These are phyloP conservation scores for Acacia concinna DNA, from an alignment of 331 rosid genomes.

Conservation along the genomic window DNA sequence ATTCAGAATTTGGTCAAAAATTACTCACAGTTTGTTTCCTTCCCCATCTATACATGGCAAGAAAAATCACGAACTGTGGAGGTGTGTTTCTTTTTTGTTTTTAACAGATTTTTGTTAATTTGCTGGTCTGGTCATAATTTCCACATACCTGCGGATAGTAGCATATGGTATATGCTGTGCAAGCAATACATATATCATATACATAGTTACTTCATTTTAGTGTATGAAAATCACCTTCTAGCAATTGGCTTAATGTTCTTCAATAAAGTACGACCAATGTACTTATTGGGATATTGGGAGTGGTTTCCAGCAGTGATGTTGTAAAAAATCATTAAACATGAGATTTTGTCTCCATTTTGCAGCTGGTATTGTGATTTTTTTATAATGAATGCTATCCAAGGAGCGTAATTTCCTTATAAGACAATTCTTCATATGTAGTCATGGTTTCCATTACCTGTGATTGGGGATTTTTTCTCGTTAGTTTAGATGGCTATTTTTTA, in stretches of 20 bases:
- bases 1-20: constrained; percentile 93
- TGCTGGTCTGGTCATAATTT: not conserved
- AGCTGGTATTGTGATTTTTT: not conserved
- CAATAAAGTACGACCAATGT: not conserved
- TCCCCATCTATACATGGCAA: constrained; percentile 96
- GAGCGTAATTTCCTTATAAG: not conserved
- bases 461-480: not conserved
- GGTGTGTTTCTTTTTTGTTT: constrained; percentile 43
- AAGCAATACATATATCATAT: not conserved
- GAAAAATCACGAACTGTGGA: constrained; percentile 90
- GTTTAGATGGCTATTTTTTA: not conserved
- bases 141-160: not conserved
- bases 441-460: not conserved
- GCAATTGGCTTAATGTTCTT: not conserved
- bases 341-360: not conserved
- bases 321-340: not conserved
- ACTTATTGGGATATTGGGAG: not conserved
- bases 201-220: not conserved
- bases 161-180: not conserved
- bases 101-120: not conserved
- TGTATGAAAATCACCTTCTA: not conserved
- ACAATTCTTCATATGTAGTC: not conserved
- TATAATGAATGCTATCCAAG: not conserved
- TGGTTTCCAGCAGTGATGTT: not conserved
- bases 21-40: constrained; percentile 96